These are phyloP conservation scores for Didymella glomerata DNA, from an alignment of 2,329 filamentous ascomycete genomes.

Conservation along the genomic window DNA sequence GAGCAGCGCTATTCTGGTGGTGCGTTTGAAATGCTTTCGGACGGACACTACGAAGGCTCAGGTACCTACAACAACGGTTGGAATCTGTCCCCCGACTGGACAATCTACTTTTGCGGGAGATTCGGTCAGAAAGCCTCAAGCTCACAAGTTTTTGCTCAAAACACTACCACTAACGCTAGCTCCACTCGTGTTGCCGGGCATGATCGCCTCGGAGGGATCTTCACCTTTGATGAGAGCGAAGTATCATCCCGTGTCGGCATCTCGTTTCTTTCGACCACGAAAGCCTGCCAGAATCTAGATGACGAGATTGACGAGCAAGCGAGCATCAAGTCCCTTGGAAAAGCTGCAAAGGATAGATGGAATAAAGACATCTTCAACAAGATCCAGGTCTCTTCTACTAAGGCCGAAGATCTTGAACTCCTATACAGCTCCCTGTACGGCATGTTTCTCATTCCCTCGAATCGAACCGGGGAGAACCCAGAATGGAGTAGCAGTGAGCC, in stretches of 20 bases:
- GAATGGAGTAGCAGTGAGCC: neutral
- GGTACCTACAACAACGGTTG: neutral
- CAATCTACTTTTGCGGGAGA: neutral
- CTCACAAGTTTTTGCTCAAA: neutral
- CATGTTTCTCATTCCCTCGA: neutral
- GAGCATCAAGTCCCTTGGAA: conserved; percentile 56
- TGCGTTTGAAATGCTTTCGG: neutral
- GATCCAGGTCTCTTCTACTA: neutral
- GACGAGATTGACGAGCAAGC: conserved; percentile 41
- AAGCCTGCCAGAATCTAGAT: neutral
- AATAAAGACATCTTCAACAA: conserved; percentile 68
- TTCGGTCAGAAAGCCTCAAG: neutral
- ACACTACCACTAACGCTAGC: neutral
- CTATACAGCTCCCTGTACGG: neutral
- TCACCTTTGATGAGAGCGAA: neutral
- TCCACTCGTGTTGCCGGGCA: neutral
- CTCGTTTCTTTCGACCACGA: neutral
- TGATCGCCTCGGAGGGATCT: neutral
- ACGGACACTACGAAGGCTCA: neutral
- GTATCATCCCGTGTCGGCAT: neutral
- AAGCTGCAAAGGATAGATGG: conserved; percentile 64
- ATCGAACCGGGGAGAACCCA: neutral
- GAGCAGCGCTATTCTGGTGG: neutral
- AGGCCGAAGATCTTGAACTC: neutral
- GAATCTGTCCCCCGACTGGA: neutral